phyloP scores from a whole-genome alignment of 2,329 filamentous ascomycete species.

The Sporothrix inflata region DNA sequence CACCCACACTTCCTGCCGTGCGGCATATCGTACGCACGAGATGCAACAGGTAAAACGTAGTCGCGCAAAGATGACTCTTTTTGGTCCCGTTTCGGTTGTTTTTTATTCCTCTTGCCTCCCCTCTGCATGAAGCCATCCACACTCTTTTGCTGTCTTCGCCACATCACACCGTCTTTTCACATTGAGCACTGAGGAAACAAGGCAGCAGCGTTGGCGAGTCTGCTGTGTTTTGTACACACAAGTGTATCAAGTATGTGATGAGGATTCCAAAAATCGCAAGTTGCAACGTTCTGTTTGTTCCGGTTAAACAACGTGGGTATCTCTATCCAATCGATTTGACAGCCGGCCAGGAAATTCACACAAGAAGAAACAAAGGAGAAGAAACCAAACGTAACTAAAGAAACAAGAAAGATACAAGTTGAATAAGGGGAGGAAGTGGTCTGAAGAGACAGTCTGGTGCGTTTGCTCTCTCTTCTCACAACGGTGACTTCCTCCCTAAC shows the following conservation, averaged over 20 bases:
- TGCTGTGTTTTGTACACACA: background rate
- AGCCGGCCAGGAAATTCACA: background rate
- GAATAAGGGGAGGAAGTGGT: background rate
- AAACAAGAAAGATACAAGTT: background rate
- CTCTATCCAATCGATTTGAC: conserved; percentile 31
- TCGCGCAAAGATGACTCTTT: conserved; percentile 22
- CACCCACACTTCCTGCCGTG: background rate
- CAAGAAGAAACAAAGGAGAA: conserved; percentile 19
- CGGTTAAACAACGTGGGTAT: conserved; percentile 27
- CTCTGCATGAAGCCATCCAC: background rate
- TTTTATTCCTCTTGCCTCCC: background rate
- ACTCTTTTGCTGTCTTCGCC: background rate
- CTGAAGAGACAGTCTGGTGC: background rate
- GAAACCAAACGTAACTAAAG: background rate
- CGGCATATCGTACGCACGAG: background rate
- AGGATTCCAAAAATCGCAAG: background rate
- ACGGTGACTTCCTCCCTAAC: background rate
- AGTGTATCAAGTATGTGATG: conserved; percentile 18
- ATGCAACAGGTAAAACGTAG: background rate
- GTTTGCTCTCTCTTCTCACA: background rate
- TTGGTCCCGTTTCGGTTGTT: background rate
- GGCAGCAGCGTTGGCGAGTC: background rate
- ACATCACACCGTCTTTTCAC: conserved; percentile 7
- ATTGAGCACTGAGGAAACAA: background rate
- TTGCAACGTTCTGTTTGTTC: background rate